These are phyloP conservation scores for Penicillium arizonense DNA, from an alignment of 495 filamentous ascomycete genomes.

Conservation along the genomic window DNA sequence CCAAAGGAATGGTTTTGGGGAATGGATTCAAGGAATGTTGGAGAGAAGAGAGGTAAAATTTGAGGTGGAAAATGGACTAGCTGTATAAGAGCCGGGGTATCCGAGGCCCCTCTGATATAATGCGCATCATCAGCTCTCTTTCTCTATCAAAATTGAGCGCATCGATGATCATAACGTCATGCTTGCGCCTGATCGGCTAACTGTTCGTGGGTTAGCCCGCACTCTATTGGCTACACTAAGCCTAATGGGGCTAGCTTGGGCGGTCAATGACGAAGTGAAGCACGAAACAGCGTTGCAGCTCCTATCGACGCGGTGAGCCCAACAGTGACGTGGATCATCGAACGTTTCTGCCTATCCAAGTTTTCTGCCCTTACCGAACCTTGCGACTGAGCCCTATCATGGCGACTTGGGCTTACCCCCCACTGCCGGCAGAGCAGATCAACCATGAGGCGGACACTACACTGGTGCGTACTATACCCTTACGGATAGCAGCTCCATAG, in stretches of 20 bases:
- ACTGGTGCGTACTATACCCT: constrained; percentile 49
- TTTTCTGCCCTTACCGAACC: constrained; percentile 12
- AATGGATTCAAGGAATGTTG: not conserved
- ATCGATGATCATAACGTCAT: constrained; percentile 35
- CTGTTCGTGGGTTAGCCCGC: constrained; percentile 19
- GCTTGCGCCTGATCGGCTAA: constrained; percentile 24
- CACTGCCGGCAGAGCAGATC: constrained; percentile 61
- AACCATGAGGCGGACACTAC: constrained; percentile 65
- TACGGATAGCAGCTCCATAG: not conserved
- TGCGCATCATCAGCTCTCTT: not conserved
- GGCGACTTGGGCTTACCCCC: constrained; percentile 77
- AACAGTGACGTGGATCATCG: constrained; percentile 26
- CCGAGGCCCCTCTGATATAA: constrained; percentile 6
- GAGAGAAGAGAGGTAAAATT: not conserved
- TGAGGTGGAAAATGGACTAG: not conserved
- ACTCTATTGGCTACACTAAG: constrained; percentile 13
- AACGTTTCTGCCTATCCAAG: constrained; percentile 6
- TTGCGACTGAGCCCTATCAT: constrained; percentile 39
- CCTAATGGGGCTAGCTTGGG: constrained; percentile 21
- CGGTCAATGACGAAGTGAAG: constrained; percentile 36
- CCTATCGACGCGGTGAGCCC: constrained; percentile 1
- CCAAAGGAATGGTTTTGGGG: not conserved
- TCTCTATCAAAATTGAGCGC: constrained; percentile 4
- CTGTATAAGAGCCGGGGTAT: constrained; percentile 16
- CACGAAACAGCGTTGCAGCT: constrained; percentile 24